These are phyloP conservation scores for Yamadazyma kitorensis DNA, from an alignment of 805 yeast genomes.

Conservation along the genomic window DNA sequence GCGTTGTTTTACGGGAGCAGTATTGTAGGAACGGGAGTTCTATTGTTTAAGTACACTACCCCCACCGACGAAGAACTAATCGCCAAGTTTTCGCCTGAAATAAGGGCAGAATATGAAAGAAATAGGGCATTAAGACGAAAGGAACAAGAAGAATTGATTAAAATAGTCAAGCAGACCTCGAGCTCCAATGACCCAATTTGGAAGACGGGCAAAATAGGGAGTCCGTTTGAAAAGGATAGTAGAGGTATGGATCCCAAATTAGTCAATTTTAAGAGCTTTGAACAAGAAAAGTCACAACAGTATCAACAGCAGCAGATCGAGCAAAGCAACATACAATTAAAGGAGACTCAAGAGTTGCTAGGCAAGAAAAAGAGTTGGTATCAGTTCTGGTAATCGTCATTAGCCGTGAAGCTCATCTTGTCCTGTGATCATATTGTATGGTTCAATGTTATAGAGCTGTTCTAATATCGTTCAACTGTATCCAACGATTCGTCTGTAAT, in stretches of 20 bases:
- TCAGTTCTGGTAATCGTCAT: constrained; percentile 9
- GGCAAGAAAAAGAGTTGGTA: constrained; percentile 22
- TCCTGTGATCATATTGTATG: too few species aligned
- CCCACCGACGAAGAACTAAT: constrained; percentile 85
- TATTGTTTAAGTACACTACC: constrained; percentile 67
- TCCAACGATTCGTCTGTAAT: too few species aligned
- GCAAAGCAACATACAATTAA: constrained; percentile 27
- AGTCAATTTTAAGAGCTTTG: constrained; percentile 45
- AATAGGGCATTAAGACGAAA: constrained; percentile 58
- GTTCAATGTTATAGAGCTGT: too few species aligned
- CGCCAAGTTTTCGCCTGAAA: constrained; percentile 75
- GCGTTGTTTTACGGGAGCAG: constrained; percentile 61
- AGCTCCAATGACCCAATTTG: constrained; percentile 75
- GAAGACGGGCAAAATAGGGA: constrained; percentile 68
- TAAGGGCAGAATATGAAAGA: constrained; percentile 69
- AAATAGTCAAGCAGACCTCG: constrained; percentile 60
- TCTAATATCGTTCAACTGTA: too few species aligned
- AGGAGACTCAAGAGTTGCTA: constrained; percentile 24
- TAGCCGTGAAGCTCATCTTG: too few species aligned
- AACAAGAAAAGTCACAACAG: constrained; percentile 44
- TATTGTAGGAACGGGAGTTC: constrained; percentile 69
- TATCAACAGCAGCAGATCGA: constrained; percentile 34
- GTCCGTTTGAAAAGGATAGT: constrained; percentile 62
- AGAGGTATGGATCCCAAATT: constrained; percentile 32
- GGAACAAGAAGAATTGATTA: constrained; percentile 70